Evolutionary conservation across 306 rosid species (phyloP), one percentile per base, ranked within the genome.

Genomic region (Pterocarpus macrocarpus): DNA sequence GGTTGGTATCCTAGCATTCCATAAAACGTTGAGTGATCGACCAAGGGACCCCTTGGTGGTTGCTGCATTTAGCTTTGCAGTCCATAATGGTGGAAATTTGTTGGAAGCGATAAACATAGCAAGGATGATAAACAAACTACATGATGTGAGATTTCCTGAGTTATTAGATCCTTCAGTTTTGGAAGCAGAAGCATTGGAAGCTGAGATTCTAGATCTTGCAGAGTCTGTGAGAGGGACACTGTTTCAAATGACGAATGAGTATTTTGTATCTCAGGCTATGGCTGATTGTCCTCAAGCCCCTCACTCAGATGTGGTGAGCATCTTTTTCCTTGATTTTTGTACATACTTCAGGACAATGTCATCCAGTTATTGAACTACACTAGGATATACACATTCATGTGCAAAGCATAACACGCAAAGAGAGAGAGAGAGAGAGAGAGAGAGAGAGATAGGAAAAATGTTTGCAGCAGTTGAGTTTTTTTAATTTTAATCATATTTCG

Each of bases 1-100:
- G 99, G 90, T 95, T 76, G 87, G 83, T 57, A 85, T 95, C 79
- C 89, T 95, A 70, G 97, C 93, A 61, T 92, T 95, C 63, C 99
- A 95, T 82, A 82, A 75, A 55, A 84, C 99, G 33, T 84, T 95
- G 77, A 86, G 73, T 41, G 91, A 92, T 78, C 83, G 73, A 68
- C 99, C 99, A 62, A 88, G 89, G 84, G 84, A 87, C 71, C 81
- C 91, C 38, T 67, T 68, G 74, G 97, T 80, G 78, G 89, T 91
- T 79, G 97, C 99, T 75, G 95, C 97, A 82, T 90, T 93, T 83
- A 62, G 94, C 83, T 89, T 95, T 86, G 90, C 93, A 57, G 79
- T 93, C 44, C 88, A 92, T 87, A 95, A 87, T 72, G 97, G 97
- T 47, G 99, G 99, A 57, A 89, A 91, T 87, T 66, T 91, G 35